Conservation (phyloP, 345 rosid species). For the Ceriops zippeliana region DNA sequence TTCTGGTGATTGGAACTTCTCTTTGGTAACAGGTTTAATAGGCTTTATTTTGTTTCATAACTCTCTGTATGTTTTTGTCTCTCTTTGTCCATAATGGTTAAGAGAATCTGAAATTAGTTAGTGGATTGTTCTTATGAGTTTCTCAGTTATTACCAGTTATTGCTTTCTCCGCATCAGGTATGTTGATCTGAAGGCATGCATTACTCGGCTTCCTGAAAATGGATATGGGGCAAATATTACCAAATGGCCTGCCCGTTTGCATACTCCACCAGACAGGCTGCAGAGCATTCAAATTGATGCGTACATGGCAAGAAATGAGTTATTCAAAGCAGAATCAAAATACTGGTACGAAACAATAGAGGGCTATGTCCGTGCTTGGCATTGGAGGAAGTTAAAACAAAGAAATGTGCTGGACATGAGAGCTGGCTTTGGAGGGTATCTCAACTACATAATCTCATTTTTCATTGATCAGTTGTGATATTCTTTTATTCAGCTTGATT, state of each 20-base stretch:
- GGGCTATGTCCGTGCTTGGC: constrained; percentile 67
- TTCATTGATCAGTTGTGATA: background rate
- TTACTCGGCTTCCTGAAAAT: constrained; percentile 70
- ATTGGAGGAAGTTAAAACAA: constrained; percentile 75
- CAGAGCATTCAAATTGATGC: constrained; percentile 83
- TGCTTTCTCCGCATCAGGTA: constrained; percentile 45
- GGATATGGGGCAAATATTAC: constrained; percentile 77
- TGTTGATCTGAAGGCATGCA: constrained; percentile 80
- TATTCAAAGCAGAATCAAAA: constrained; percentile 79
- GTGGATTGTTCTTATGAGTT: constrained; percentile 9
- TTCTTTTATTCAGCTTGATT: constrained; percentile 5
- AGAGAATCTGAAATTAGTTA: background rate
- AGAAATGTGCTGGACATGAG: constrained; percentile 98
- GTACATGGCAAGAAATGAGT: constrained; percentile 81
- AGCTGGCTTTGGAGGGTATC: constrained; percentile 95
- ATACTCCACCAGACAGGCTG: constrained; percentile 82
- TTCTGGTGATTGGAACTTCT: background rate
- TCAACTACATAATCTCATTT: constrained; percentile 12
- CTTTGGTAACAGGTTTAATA: background rate
- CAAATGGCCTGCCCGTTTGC: constrained; percentile 82
- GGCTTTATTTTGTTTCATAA: background rate
- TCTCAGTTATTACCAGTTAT: constrained; percentile 10
- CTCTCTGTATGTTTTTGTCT: background rate
- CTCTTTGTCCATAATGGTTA: background rate
- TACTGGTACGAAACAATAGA: constrained; percentile 83